Evolutionary conservation across 2,329 filamentous ascomycete genomes (phyloP).

Genomic region (Xylariaceae sp.): DNA sequence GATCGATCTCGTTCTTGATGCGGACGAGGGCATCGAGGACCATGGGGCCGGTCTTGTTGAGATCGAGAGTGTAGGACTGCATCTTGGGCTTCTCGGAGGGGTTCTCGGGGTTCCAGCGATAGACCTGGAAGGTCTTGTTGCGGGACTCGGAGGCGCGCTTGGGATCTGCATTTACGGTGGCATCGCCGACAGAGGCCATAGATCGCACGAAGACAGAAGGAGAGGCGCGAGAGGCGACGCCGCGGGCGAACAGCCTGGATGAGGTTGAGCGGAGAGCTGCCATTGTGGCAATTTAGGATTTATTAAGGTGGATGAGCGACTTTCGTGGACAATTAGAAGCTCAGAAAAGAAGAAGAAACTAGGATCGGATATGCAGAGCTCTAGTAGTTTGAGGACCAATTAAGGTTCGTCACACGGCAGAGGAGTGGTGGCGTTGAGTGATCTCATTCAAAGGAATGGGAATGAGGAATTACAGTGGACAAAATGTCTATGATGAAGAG

Average conservation of each 20-base stretch:
- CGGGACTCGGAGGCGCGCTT: constrained; percentile 52
- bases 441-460: no score
- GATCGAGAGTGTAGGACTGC: constrained; percentile 90
- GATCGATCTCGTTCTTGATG: constrained; percentile 99
- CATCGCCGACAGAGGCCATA: constrained; percentile 55
- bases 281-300: constrained; percentile 40
- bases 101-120: constrained; percentile 95
- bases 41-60: constrained; percentile 99
- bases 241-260: constrained; percentile 48
- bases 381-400: no score
- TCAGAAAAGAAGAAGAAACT: constrained; percentile 1
- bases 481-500: constrained; percentile 29
- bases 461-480: no score
- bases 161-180: constrained; percentile 59
- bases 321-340: background rate
- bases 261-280: constrained; percentile 59
- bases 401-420: constrained; percentile 8
- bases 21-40: constrained; percentile 93
- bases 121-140: constrained; percentile 96
- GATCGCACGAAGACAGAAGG: constrained; percentile 45
- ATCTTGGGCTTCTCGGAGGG: constrained; percentile 91
- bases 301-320: background rate
- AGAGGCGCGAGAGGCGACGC: constrained; percentile 39
- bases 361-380: constrained; percentile 1
- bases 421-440: constrained; percentile 21